Base-by-base conservation (phyloP, 2,329 filamentous ascomycete genomes). In the Colletotrichum graminicola region DNA sequence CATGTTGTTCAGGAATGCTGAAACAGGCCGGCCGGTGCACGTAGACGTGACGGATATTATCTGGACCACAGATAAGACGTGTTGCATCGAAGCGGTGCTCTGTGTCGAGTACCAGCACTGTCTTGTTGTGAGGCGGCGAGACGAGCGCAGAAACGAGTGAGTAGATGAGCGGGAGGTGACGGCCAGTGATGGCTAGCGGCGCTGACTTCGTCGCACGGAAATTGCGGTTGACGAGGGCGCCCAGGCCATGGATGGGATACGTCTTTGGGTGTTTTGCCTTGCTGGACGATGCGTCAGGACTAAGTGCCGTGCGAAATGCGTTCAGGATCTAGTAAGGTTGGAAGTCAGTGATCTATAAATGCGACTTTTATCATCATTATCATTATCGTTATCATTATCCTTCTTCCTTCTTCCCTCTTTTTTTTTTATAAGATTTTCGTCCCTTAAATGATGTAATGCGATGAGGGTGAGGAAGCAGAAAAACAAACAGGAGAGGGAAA, bases 141-240 rank as follows among this genome's bases (percentile, higher is more conserved):
- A 90, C 79, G 47, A 90, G 81, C 2, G 81, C 82, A 5, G 86
- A 86, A 32, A 89, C 77, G 4, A 92, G 78, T 64, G 84, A 81
- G 80, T 91, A 90, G 45, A 91, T 76, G 11, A 92, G 80, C 0
- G 88, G 85, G 16, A 89, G 80, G 70, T 85, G 80, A 14, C 87
- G 85, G 1, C 89, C 88, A 21, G 83, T 83, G 63, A 91, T 78
- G 18, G 85, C 82, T 18, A 91, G 77, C 1, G 84, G 81, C 0
- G 84, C 78, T 0, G 83, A 81, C 64, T 85, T 84, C 0, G 86
- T 87, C 12, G 82, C 81, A 39, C 82, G 82, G 62, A 87, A 85
- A 77, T 89, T 85, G 1, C 79, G 80, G 10, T 78, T 76, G 43
- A 84, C 81, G 29, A 91, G 78, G 10, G 77, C 77, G 75, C 89